A percentile compares a stretch with the other conserved stretches of the same genome.
Evolutionary conservation across 257 asterid species (phyloP).

Genomic region (Coffea canephora): DNA sequence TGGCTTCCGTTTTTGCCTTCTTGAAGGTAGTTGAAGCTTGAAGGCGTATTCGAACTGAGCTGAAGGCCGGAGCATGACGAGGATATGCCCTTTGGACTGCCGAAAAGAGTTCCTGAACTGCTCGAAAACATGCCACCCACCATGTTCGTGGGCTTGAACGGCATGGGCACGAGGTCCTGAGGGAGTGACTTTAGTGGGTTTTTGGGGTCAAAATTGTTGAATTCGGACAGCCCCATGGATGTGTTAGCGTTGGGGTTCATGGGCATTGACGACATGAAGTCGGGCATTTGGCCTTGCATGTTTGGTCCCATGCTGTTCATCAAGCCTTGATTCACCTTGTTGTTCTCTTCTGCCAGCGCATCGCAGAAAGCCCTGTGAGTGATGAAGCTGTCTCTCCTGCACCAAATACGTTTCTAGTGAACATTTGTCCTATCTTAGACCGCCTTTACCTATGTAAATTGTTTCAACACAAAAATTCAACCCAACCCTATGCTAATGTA

Average conservation of each 20-base stretch:
- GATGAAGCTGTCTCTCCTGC: conserved; percentile 93
- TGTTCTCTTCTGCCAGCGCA: conserved; percentile 87
- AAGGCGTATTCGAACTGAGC: conserved; percentile 57
- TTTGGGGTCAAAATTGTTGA: conserved; percentile 41
- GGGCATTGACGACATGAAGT: conserved; percentile 50
- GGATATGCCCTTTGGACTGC: conserved; percentile 53
- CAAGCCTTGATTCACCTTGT: conserved; percentile 57
- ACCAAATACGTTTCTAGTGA: not conserved
- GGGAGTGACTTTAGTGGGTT: conserved; percentile 56
- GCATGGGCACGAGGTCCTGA: conserved; percentile 56
- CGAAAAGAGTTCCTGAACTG: conserved; percentile 53
- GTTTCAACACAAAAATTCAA: not conserved
- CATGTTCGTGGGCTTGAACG: conserved; percentile 84
- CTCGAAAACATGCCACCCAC: conserved; percentile 58
- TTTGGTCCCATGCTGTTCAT: conserved; percentile 41
- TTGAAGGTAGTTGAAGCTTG: conserved; percentile 46
- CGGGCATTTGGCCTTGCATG: conserved; percentile 39
- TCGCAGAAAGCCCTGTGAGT: conserved; percentile 96
- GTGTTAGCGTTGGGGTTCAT: conserved; percentile 31
- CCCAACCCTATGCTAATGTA: not conserved
- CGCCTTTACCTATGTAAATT: not conserved
- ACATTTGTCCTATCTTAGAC: not conserved
- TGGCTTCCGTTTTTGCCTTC: conserved; percentile 45
- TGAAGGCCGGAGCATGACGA: conserved; percentile 74
- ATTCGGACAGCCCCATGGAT: conserved; percentile 48